A percentile compares a stretch with the other conserved stretches of the same genome.
Conservation (phyloP, 805 yeast species). For the Metschnikowia kofuensis region DNA sequence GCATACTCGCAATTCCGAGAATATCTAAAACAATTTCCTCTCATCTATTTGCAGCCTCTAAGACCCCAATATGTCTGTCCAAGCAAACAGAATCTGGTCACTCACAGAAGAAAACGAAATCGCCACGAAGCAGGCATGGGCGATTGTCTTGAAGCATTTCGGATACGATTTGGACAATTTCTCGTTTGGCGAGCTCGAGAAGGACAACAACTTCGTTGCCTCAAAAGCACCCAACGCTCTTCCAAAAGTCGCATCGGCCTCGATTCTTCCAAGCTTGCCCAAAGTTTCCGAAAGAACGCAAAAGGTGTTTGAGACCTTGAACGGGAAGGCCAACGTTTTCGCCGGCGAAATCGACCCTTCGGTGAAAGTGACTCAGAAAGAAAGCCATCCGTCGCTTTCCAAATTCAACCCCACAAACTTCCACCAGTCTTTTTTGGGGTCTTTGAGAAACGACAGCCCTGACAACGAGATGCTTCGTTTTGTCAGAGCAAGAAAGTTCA, state of each 20-base stretch:
- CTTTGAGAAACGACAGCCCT: constrained; percentile 17
- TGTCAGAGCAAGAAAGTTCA: constrained; percentile 18
- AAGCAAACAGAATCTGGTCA: constrained; percentile 19
- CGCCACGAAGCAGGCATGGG: constrained; percentile 69
- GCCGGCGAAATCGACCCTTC: constrained; percentile 11
- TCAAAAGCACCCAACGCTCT: constrained; percentile 14
- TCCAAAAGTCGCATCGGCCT: constrained; percentile 11
- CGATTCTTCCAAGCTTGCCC: constrained; percentile 10
- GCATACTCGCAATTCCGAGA: no score
- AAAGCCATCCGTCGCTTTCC: constrained; percentile 7
- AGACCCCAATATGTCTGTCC: constrained; percentile 6
- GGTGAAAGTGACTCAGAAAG: constrained; percentile 8
- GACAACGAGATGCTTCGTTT: constrained; percentile 18
- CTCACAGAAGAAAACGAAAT: constrained; percentile 54
- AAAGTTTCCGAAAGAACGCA: constrained; percentile 11
- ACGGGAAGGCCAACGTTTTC: constrained; percentile 14
- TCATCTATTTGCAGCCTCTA: background rate
- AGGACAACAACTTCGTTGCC: constrained; percentile 8
- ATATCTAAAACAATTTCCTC: background rate
- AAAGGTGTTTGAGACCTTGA: constrained; percentile 7
- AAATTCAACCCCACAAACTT: constrained; percentile 12
- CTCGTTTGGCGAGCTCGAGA: constrained; percentile 12
- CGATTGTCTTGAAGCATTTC: constrained; percentile 49
- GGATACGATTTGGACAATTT: constrained; percentile 17
- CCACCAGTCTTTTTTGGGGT: constrained; percentile 15